Percentiles rank a stretch among this genome's conserved stretches.
Evolutionary conservation across 2,329 filamentous ascomycete species (phyloP).

Genomic region (Hymenoscyphus fraxineus): DNA sequence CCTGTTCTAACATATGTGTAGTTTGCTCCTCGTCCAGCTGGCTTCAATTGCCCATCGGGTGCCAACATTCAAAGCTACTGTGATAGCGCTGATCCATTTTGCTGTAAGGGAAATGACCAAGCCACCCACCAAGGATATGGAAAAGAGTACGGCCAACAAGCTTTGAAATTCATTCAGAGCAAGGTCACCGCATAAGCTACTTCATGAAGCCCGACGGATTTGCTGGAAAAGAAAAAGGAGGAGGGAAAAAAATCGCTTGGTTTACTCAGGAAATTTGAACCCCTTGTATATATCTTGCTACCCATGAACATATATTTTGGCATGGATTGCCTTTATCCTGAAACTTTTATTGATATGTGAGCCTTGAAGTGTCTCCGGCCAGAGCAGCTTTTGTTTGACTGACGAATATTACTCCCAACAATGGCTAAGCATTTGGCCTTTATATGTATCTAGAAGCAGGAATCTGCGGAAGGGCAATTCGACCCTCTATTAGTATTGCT

Average conservation of each 20-base stretch:
- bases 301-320: neutral
- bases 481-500: too few species aligned
- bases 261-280: too few species aligned
- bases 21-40: conserved; percentile 53
- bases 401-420: too few species aligned
- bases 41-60: conserved; percentile 51
- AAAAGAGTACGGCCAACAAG: conserved; percentile 51
- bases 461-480: too few species aligned
- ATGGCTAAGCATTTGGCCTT: too few species aligned
- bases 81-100: conserved; percentile 57
- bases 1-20: conserved; percentile 26
- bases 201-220: neutral
- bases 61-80: conserved; percentile 58
- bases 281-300: neutral
- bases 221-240: neutral
- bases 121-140: conserved; percentile 56
- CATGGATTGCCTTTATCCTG: neutral
- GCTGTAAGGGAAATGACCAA: conserved; percentile 54
- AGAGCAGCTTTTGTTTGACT: neutral
- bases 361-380: neutral
- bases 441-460: too few species aligned
- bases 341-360: neutral
- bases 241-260: neutral
- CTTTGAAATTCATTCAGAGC: conserved; percentile 53
- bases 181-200: conserved; percentile 38